Evolutionary conservation across 305 asterid species (phyloP), one percentile per base, ranked within the genome.

Genomic region (Caryopteris hybrid): DNA sequence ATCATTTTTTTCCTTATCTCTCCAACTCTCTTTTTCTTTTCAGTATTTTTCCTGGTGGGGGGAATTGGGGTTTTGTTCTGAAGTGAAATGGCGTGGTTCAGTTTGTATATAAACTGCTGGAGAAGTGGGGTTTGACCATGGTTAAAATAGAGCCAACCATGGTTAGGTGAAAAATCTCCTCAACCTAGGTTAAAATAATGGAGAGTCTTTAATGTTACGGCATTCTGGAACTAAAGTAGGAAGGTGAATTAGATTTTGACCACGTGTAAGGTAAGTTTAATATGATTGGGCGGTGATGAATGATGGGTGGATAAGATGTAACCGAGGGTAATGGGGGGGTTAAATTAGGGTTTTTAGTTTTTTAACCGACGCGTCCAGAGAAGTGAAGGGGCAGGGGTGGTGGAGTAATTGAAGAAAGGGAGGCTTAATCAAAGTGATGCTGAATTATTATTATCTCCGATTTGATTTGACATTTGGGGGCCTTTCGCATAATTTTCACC

Each of bases 101-200:
- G 81, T 67, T 75, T 7, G 72, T 83, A 79, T 88, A 86, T 88
- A 91, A 88, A 86, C 87, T 82, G 76, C 55, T 55, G 53, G 61
- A 53, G 76, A 43, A 74, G 78, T 78, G 85, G 80, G 69, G 58
- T 13, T 61, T 39, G 74, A 84, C 87, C 78, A 56, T 47, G 84
- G 92, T 82, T 68, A 73, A 1, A n/a, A 20, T 27, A 0, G 0
- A 1, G 1, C 75, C 33, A 22, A 81, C 86, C 55, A 6, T 70
- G 74, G 85, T 79, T 71, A 57, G 74, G 71, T 81, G 36, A 38
- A 71, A 75, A 36, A 29, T 16, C 0, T 54, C 36, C 31, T 31
- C 7, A 61, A 14, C 64, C 78, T 69, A 14, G 72, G 95, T 80
- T 84, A 84, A 79, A 73, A 48, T 69, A 63, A 13, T 41, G 61